phyloP scores from a whole-genome alignment of 2,329 filamentous ascomycete species.

The Botryotinia calthae region DNA sequence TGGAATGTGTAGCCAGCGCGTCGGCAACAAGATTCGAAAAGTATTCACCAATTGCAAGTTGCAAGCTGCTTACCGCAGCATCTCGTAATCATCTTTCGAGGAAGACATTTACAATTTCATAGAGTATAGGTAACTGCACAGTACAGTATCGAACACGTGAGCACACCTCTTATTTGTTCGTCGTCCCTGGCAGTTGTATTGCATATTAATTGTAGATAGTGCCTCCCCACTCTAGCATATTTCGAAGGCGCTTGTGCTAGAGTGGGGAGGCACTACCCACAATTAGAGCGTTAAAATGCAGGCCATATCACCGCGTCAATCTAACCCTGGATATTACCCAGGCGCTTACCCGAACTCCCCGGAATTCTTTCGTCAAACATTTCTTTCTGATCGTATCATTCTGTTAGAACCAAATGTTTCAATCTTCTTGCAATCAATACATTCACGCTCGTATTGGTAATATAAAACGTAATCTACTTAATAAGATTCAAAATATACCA shows the following conservation, averaged over 20 bases:
- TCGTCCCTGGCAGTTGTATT: neutral
- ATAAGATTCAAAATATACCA: neutral
- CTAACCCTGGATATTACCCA: neutral
- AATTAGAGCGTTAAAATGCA: constrained; percentile 1
- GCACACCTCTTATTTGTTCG: neutral
- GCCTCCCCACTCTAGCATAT: too few relatives aligned
- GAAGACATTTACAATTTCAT: neutral
- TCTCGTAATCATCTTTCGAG: neutral
- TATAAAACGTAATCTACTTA: neutral
- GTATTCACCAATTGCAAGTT: constrained; percentile 1
- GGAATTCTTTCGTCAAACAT: neutral
- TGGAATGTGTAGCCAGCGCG: neutral
- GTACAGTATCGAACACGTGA: neutral
- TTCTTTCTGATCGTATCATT: neutral
- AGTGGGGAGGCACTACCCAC: too few relatives aligned
- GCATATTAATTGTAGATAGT: too few relatives aligned
- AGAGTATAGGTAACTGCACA: neutral
- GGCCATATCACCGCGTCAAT: neutral
- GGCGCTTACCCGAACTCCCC: neutral
- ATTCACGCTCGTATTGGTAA: neutral
- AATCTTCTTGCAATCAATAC: neutral
- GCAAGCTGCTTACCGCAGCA: neutral
- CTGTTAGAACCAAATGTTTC: neutral
- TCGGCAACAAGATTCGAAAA: neutral
- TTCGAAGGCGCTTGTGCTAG: too few relatives aligned